Percentiles rank a stretch among this genome's conserved stretches.
phyloP scores from a whole-genome alignment of 164 flowering plant genomes.

The Chloranthus sessilifolius region DNA sequence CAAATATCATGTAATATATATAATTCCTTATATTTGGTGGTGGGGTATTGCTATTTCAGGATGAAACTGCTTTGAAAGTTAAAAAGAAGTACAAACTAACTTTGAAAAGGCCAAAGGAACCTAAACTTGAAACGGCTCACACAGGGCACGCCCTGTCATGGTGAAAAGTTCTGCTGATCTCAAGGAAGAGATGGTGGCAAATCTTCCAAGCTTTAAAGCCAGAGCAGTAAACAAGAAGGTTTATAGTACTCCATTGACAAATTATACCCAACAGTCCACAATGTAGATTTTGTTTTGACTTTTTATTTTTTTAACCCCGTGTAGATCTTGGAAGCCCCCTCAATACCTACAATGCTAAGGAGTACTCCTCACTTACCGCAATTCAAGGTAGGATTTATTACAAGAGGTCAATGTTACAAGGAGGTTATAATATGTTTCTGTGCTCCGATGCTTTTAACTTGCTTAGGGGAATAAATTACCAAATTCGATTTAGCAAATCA shows the following conservation, averaged over 20 bases:
- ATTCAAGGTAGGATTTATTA: slow-evolving; percentile 94
- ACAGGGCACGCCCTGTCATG: slow-evolving; percentile 58
- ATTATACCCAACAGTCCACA: too few relatives aligned
- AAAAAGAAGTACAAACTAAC: slow-evolving; percentile 60
- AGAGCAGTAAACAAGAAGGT: slow-evolving; percentile 93
- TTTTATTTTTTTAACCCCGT: not conserved
- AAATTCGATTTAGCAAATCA: too few relatives aligned
- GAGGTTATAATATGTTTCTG: too few relatives aligned
- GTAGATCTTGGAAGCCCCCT: slow-evolving; percentile 76
- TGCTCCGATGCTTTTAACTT: too few relatives aligned
- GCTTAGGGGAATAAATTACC: too few relatives aligned
- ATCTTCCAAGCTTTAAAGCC: slow-evolving; percentile 91
- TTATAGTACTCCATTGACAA: too few relatives aligned
- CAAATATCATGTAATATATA: too few relatives aligned
- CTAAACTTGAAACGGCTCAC: slow-evolving; percentile 76
- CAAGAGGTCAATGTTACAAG: too few relatives aligned
- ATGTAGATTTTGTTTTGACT: too few relatives aligned
- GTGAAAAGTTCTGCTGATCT: slow-evolving; percentile 80
- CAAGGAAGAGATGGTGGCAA: slow-evolving; percentile 96
- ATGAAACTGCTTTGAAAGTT: slow-evolving; percentile 26
- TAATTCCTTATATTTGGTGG: not conserved
- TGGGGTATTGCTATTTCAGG: too few relatives aligned
- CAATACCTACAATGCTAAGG: slow-evolving; percentile 63
- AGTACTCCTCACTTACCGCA: slow-evolving; percentile 70
- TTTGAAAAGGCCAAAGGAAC: slow-evolving; percentile 80